These are phyloP conservation scores for Pistacia integerrima DNA, from an alignment of 345 rosid species.

Conservation along the genomic window DNA sequence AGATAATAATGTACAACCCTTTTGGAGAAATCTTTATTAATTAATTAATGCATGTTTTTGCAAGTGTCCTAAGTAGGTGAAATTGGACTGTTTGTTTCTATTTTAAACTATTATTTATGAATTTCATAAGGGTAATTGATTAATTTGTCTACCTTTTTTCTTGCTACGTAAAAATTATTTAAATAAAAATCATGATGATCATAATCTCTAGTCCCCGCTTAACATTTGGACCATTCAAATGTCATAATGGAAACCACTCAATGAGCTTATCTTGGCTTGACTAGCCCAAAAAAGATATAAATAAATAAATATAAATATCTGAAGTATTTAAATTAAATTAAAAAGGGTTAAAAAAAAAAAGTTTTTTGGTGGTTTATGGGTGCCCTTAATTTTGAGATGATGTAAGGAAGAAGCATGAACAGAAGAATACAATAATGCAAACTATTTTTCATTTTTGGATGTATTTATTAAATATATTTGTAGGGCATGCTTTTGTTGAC, in stretches of 20 bases:
- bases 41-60: neutral
- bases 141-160: neutral
- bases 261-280: neutral
- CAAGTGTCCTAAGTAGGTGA: neutral
- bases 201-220: no score
- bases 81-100: neutral
- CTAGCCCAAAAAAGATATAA: neutral
- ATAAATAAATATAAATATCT: neutral
- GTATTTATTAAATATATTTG: no score
- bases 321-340: neutral
- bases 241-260: neutral
- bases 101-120: neutral
- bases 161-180: no score
- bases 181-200: no score
- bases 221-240: neutral
- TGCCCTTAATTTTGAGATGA: no score
- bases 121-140: neutral
- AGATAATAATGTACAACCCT: neutral
- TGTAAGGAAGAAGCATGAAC: no score
- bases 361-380: no score
- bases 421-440: no score
- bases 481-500: no score
- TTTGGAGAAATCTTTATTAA: neutral
- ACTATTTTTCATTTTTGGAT: no score
- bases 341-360: neutral